These are phyloP conservation scores for Paxillus involutus DNA, from an alignment of 768 basidiomycete species.

Conservation along the genomic window DNA sequence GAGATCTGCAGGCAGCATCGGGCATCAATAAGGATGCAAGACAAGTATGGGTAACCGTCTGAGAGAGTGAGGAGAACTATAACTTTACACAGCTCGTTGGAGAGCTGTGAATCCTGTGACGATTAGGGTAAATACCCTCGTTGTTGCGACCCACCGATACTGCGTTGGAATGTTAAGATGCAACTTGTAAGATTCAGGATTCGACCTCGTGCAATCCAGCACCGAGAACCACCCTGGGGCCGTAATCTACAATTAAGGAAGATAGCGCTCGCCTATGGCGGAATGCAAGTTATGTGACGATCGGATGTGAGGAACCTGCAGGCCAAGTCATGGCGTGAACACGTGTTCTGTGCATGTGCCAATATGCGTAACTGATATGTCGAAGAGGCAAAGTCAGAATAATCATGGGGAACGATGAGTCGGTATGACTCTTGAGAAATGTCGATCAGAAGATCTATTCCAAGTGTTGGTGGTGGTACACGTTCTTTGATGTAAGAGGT, in stretches of 20 bases:
- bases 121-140: neutral
- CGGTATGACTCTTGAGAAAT: constrained; percentile 6
- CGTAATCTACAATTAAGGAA: constrained; percentile 19
- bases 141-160: constrained; percentile 1
- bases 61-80: neutral
- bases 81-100: constrained; percentile 4
- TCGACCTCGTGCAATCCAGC: constrained; percentile 29
- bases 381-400: constrained; percentile 9
- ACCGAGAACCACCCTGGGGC: constrained; percentile 13
- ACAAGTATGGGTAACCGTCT: constrained; percentile 1
- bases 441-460: constrained; percentile 11
- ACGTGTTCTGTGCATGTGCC: constrained; percentile 27
- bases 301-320: neutral
- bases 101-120: neutral
- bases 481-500: neutral
- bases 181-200: constrained; percentile 7
- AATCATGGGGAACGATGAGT: neutral
- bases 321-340: constrained; percentile 17
- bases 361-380: constrained; percentile 6
- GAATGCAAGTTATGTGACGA: constrained; percentile 11
- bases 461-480: neutral
- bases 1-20: constrained; percentile 28
- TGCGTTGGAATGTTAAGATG: constrained; percentile 6
- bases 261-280: constrained; percentile 10
- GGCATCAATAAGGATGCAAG: constrained; percentile 13